Evolutionary conservation across 306 rosid species (phyloP), one percentile per base, ranked within the genome.

Genomic region (Vigna trinervia): DNA sequence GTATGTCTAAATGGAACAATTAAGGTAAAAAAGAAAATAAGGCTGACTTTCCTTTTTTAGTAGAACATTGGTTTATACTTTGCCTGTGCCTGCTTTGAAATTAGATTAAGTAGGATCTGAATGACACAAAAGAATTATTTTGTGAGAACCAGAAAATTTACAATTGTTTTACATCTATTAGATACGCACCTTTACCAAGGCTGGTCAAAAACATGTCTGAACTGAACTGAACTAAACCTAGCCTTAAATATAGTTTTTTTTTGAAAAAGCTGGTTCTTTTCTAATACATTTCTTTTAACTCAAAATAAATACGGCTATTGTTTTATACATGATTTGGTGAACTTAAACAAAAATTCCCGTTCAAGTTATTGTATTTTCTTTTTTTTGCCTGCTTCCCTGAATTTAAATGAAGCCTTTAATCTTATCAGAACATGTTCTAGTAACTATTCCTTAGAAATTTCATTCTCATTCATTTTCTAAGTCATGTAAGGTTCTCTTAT

Each of bases 1-100:
- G 38, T 63, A 62, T 64, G 9, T 56, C 65, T 19, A 36, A 65
- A 20, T 71, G 51, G 67, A 73, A 43, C 30, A 53, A 51, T 8
- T 53, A 54, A 28, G 36, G 68, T 69, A 45, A 73, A 73, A 48
- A 73, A 4, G 34, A 30, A 73, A 48, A 50, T 52, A 52, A 60
- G 57, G 13, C 54, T 45, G 26, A 66, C 4, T 58, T 54, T 76
- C 23, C 28, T 52, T 75, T 52, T 48, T 12, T 1, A 47, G 43
- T 45, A 15, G 4, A 6, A 41, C 39, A 34, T 3, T 72, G 22
- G 20, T 22, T 78, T 34, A 22, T 52, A 59, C 51, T 50, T 70
- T 48, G 45, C 54, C 62, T 48, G 38, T 19, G 57, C 46, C 22
- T 70, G 64, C 72, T n/a, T 62, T 14, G 36, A 32, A 32, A 22